Percentiles rank a stretch among this genome's conserved stretches.
phyloP scores from a whole-genome alignment of 768 basidiomycete species.

The Mycena latifolia region DNA sequence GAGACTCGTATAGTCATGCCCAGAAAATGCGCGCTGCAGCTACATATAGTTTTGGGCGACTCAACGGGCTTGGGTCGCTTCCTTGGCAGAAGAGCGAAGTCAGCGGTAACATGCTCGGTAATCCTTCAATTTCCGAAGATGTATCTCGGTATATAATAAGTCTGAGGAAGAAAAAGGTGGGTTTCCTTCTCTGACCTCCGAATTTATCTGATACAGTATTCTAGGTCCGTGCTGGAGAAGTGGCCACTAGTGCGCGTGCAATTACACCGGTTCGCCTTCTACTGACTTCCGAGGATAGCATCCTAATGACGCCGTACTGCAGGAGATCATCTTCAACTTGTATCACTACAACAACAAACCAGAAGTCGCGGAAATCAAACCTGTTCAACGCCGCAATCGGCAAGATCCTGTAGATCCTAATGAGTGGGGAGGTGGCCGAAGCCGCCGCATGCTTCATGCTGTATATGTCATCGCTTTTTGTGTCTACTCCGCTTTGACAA shows the following conservation, averaged over 20 bases:
- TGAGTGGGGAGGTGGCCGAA: conserved; percentile 46
- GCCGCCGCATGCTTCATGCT: conserved; percentile 43
- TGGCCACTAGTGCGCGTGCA: conserved; percentile 42
- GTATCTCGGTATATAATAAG: conserved; percentile 46
- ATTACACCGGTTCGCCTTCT: conserved; percentile 37
- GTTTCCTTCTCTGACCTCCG: neutral
- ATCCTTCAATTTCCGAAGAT: conserved; percentile 43
- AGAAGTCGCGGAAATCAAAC: conserved; percentile 36
- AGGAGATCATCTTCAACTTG: conserved; percentile 42
- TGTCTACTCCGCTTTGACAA: conserved; percentile 51
- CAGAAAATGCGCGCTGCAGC: conserved; percentile 51
- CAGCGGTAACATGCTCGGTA: conserved; percentile 41
- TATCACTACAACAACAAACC: conserved; percentile 42
- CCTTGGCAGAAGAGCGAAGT: conserved; percentile 45
- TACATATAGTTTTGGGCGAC: conserved; percentile 45
- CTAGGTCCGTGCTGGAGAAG: conserved; percentile 40
- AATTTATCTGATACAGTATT: neutral
- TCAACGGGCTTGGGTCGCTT: conserved; percentile 37
- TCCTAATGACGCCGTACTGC: too few relatives aligned
- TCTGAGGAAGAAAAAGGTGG: conserved; percentile 41
- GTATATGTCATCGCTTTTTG: conserved; percentile 49
- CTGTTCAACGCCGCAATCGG: conserved; percentile 30
- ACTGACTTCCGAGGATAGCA: conserved; percentile 38
- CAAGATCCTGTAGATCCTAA: conserved; percentile 28
- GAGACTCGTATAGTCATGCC: conserved; percentile 45